Evolutionary conservation across 1,139 yeast genomes (phyloP), one percentile per base, ranked within the genome.

Genomic region (Meyerozyma athensensis): DNA sequence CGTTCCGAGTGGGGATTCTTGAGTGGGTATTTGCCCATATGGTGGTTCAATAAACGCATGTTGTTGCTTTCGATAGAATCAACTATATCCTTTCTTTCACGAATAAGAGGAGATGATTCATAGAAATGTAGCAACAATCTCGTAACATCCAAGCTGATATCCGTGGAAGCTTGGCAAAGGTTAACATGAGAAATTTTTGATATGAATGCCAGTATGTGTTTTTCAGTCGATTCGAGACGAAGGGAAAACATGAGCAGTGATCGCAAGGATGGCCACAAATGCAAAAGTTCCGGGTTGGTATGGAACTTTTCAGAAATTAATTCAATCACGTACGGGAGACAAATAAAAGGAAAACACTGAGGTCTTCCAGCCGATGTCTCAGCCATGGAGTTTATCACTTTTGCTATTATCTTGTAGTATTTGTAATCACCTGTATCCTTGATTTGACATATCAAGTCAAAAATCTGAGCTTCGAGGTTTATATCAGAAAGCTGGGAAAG

Each of bases 21-120:
- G 32, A 62, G 43, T 0, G 74, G 71, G 30, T 63, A 52, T 14
- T 66, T 48, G 1, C 71, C 65, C 74, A 69, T 68, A 21, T 58
- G 60, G 12, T 40, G 41, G 37, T 59, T 56, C 10, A 53, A 41
- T n/a, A 47, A 41, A 3, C 40, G 43, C 4, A 45, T 43, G 16
- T 36, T 24, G 5, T 12, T 24, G 5, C 5, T 14, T 12, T 2
- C 12, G 9, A 24, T 2, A n/a, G 7, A 14, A 14, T 24, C 28
- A 24, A 24, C 13, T n/a, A 24, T 12, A 24, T 10, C 4, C 2
- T 13, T 13, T 4, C n/a, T n/a, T 13, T 24, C 2, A 3, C 6
- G 10, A 3, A 6, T 9, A 24, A 6, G 17, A n/a, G 28, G 14
- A 24, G 13, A 24, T 12, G 28, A n/a, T 12, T 24, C 28, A 24